phyloP scores from a whole-genome alignment of 2,329 filamentous ascomycete species.

The Westerdykella ornata region DNA sequence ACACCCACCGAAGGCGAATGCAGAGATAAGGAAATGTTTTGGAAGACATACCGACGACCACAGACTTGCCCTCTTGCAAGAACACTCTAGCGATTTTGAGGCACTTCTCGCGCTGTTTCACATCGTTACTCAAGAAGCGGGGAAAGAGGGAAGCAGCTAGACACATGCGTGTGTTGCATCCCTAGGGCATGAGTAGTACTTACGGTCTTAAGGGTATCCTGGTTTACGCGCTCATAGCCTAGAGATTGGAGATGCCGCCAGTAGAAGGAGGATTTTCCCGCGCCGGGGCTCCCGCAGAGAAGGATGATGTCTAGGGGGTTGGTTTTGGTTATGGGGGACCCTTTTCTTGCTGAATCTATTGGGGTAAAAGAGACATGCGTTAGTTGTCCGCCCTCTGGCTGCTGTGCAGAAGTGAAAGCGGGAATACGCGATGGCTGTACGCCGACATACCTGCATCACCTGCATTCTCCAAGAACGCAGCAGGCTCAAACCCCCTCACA shows the following conservation, averaged over 20 bases:
- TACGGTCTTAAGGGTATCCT: constrained; percentile 75
- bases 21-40: no score
- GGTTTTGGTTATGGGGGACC: constrained; percentile 48
- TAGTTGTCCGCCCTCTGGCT: constrained; percentile 16
- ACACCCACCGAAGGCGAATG: no score
- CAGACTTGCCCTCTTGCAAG: constrained; percentile 58
- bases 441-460: constrained; percentile 26
- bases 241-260: constrained; percentile 69
- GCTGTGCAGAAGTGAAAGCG: no score
- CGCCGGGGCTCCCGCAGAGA: constrained; percentile 80
- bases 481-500: constrained; percentile 64
- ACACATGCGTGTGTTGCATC: constrained; percentile 5
- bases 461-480: constrained; percentile 26
- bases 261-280: constrained; percentile 89
- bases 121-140: constrained; percentile 26
- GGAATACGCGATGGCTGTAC: background rate
- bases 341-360: constrained; percentile 16
- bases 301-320: constrained; percentile 69
- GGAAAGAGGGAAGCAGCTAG: constrained; percentile 23
- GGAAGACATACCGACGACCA: constrained; percentile 64
- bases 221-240: constrained; percentile 80
- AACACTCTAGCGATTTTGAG: constrained; percentile 64
- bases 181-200: constrained; percentile 17
- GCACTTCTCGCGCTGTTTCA: constrained; percentile 53
- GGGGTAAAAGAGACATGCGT: constrained; percentile 7